Evolutionary conservation across 2,329 filamentous ascomycete genomes (phyloP), one percentile per base, ranked within the genome.

Genomic region (Aspergillus thermomutatus): DNA sequence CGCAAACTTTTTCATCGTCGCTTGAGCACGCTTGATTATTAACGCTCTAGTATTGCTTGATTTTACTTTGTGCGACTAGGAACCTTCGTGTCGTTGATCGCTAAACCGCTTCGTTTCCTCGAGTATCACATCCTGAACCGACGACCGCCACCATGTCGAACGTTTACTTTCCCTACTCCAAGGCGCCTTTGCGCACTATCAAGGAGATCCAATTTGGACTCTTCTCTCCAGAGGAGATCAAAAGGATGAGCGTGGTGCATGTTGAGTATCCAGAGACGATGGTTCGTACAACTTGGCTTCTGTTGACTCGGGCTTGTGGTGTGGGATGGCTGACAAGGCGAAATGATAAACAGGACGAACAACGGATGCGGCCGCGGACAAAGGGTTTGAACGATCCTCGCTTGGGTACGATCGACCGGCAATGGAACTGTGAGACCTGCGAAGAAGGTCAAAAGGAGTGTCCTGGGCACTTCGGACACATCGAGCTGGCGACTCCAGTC

Each of bases 121-220:
- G 53, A 57, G 41, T 55, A 41, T 49, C 55, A 53, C 53, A 48
- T 61, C 55, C 53, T 17, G 14, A 63, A 59, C 57, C 61, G 57
- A 62, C 67, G 65, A 71, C 66, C 71, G 74, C 74, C 78, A 90
- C 71, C 72, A 96, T 99, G 94, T 85, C 93, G 80, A 96, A 95
- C 79, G 87, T 93, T 66, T 88, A 88, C 75, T 96, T 96, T 73
- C 83, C 89, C 72, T 91, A 92, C 79, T 96, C 91, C 75, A 92
- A 90, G 84, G 92, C 90, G 85, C 92, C 92, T 77, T 84, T 97
- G 84, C 93, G 94, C 83, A 96, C 90, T 65, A 92, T 99, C 70
- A 89, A 97, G 83, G 95, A 99, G 83, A 96, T 99, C 69, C 95
- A 99, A 82, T 99, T 99, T 74, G 94, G 94, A 72, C 85, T 99